These are phyloP conservation scores for Oryza punctata DNA, from an alignment of 176 grass and related monocot species.

Conservation along the genomic window DNA sequence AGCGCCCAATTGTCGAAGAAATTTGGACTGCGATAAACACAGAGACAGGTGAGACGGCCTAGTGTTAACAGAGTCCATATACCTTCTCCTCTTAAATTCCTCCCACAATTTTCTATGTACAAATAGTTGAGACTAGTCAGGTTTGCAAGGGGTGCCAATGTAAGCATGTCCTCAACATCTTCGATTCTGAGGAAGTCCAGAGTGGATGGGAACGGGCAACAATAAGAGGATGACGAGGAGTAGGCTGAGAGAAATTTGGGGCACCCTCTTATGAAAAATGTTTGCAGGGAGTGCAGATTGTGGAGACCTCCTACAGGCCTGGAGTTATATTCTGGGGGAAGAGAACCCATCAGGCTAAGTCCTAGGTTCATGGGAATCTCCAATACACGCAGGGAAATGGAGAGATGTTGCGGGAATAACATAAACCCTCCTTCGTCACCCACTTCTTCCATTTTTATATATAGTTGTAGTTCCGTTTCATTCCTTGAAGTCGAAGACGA, in stretches of 20 bases:
- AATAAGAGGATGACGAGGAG: neutral
- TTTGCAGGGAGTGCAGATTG: no score
- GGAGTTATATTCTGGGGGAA: no score
- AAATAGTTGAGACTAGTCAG: neutral
- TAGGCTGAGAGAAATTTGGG: neutral
- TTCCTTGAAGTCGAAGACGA: no score
- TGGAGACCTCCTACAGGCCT: no score
- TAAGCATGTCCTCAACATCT: neutral
- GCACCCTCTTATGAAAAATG: no score
- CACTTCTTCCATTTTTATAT: no score
- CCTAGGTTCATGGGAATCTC: no score
- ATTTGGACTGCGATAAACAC: rapidly evolving
- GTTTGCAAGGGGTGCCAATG: neutral
- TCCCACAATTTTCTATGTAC: neutral
- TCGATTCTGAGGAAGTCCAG: rapidly evolving
- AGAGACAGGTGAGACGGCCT: neutral
- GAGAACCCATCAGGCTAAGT: no score
- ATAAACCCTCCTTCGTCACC: no score
- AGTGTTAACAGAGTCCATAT: neutral
- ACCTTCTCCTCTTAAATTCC: neutral
- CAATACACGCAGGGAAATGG: no score
- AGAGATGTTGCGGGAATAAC: no score
- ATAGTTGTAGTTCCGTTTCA: no score
- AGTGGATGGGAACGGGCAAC: neutral
- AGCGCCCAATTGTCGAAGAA: neutral